phyloP scores from a whole-genome alignment of 192 early-diverging fungal genomes.

The Coemansia javaensis region DNA sequence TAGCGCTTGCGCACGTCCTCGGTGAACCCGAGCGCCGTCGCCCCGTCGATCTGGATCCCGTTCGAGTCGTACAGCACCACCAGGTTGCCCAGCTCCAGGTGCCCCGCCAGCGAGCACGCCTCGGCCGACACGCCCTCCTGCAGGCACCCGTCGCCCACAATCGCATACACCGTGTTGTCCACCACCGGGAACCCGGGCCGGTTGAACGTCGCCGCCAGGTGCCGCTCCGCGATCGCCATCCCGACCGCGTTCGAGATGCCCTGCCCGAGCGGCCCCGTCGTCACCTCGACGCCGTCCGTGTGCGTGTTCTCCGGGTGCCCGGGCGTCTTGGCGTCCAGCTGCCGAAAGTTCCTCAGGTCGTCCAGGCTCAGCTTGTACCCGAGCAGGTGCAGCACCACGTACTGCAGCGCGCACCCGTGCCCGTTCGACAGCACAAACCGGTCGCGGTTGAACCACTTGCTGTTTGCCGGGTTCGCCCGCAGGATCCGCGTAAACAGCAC shows the following conservation, averaged over 20 bases:
- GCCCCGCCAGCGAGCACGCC: constrained; percentile 87
- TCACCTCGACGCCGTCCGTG: constrained; percentile 92
- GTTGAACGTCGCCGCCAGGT: constrained; percentile 89
- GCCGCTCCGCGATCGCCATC: constrained; percentile 83
- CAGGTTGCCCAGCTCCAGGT: constrained; percentile 88
- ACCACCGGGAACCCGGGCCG: constrained; percentile 79
- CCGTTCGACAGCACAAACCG: constrained; percentile 98
- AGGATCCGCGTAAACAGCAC: constrained; percentile 82
- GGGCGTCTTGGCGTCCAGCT: constrained; percentile 78
- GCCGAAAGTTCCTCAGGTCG: constrained; percentile 89
- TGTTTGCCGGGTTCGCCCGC: constrained; percentile 80
- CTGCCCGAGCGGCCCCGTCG: constrained; percentile 96
- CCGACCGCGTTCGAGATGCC: constrained; percentile 90
- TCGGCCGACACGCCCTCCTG: constrained; percentile 97
- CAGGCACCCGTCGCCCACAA: constrained; percentile 94
- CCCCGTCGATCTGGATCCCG: constrained; percentile 92
- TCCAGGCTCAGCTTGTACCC: constrained; percentile 85
- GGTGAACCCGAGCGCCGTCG: constrained; percentile 78
- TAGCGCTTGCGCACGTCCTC: constrained; percentile 86
- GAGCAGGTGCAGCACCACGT: constrained; percentile 80
- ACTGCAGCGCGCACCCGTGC: constrained; percentile 92
- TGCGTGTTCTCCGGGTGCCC: constrained; percentile 90
- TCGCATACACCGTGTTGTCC: constrained; percentile 77
- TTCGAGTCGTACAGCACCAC: constrained; percentile 96
- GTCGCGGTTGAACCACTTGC: constrained; percentile 90